Evolutionary conservation across 495 filamentous ascomycete genomes (phyloP), one percentile per base, ranked within the genome.

Genomic region (Arthonia radiata): DNA sequence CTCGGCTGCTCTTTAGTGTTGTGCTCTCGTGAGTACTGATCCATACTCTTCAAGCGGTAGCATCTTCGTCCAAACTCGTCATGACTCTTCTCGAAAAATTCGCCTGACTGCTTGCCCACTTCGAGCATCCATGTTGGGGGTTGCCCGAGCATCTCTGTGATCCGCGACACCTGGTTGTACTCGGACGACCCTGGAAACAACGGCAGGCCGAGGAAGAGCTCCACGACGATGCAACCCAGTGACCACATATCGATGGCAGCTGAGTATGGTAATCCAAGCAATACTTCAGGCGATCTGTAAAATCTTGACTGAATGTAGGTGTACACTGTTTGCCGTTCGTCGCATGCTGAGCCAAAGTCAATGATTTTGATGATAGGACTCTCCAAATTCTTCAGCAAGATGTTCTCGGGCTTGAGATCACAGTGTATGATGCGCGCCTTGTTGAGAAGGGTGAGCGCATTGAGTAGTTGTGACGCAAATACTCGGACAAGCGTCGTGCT

Each of bases 191-290:
- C 89, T 3, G 89, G 86, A 53, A 99, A 99, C 3, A 99, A 48
- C 15, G 89, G 89, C 16, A 99, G 53, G 19, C 89, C 89, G 2
- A 99, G 56, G 56, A 99, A 99, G 3, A 99, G 61, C 46, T 99
- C 89, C 15, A 99, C 89, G 13, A 99, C 89, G 32, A 99, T 99
- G 47, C 89, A 99, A 15, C 89, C 89, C 24, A 99, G 54, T 6
- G 89, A 99, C 89, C 89, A 99, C 89, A 99, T 94, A 41, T 99
- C 89, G 42, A 99, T 99, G 11, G 89, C 86, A 17, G 89, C 93
- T 5, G 86, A 93, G 41, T 99, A 92, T n/a, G 89, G 89, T 23
- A 99, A 47, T 4, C 89, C 89, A 16, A 94, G 60, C 16, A 99
- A 48, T 16, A 99, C 89, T 44, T 99, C 89, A 0, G 89, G 89